Base-by-base conservation (phyloP, 495 filamentous ascomycete species). In the Penicillium desertorum region DNA sequence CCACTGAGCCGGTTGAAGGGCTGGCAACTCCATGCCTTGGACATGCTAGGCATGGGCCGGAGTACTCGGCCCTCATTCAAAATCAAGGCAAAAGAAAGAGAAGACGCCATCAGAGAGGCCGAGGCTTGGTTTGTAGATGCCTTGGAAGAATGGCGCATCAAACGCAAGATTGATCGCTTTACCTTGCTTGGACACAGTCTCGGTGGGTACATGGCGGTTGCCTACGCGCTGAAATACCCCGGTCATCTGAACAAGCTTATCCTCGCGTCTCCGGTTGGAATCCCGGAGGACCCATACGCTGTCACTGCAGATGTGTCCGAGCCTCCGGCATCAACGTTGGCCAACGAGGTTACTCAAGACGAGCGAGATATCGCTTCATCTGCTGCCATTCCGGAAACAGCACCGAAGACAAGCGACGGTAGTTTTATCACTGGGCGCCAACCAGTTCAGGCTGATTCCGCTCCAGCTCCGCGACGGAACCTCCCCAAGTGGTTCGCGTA, bases 91-190 rank as follows among this genome's bases (percentile, higher is more conserved):
- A 96, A 94, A 66, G 86, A 90, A 45, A 83, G 83, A 5, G 82
- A 92, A 53, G 88, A 80, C 7, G 91, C 94, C 61, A 94, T 96
- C 61, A 83, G 78, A 8, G 94, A 98, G 66, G 92, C 95, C 2
- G 94, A 98, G 73, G 85, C 85, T 52, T 98, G 91, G 91, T 98
- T 98, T 62, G 85, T 98, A 25, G 94, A 98, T 70, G 88, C 95
- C 3, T 76, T 98, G 17, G 94, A 98, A 58, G 94, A 98, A 73
- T 98, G 94, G 94, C 86, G 94, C 39, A 78, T 89, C 43, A 81
- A 91, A 61, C 86, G 87, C 56, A 90, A 91, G 19, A 92, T 98
- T 41, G 92, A 98, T 41, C 86, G 87, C 23, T 96, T 98, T 64
- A 98, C 94, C 0, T 77, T 98, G 19, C 80, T 98, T 12, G 94